Evolutionary conservation across 352 stramenopile species (phyloP).

Genomic region (Pythium rhizo-oryzae): DNA sequence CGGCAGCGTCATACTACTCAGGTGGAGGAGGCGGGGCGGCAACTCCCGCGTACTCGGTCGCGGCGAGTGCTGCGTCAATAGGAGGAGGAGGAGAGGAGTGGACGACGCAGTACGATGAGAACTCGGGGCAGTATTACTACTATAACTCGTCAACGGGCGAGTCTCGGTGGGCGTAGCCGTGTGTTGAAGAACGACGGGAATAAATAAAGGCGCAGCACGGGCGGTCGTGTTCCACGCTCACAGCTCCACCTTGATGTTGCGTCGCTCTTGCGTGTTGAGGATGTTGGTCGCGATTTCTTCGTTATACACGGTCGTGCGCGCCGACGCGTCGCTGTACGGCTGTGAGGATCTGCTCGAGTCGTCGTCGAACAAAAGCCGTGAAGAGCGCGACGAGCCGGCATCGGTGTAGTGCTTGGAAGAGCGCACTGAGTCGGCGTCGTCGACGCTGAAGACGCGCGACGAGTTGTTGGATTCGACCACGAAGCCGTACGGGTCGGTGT

Average conservation of each 20-base stretch:
- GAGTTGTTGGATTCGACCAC: conserved; percentile 21
- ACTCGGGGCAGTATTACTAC: conserved; percentile 68
- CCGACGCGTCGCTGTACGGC: conserved; percentile 2
- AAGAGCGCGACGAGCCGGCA: conserved; percentile 3
- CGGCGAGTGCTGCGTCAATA: conserved; percentile 11
- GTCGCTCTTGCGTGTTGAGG: conserved; percentile 22
- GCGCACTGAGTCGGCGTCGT: conserved; percentile 17
- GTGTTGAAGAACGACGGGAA: neutral
- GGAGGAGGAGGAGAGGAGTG: conserved; percentile 34
- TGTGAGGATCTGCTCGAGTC: conserved; percentile 5
- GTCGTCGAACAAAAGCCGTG: neutral
- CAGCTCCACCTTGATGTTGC: conserved; percentile 29
- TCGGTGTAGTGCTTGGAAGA: no score
- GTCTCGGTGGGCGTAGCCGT: conserved; percentile 47
- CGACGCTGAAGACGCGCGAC: neutral
- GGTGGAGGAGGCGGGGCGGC: neutral
- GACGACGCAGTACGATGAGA: conserved; percentile 64
- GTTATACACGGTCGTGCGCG: conserved; percentile 6
- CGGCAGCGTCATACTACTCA: conserved; percentile 16
- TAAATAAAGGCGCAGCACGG: conserved; percentile 11
- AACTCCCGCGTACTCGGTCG: conserved; percentile 3
- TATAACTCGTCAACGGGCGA: conserved; percentile 77
- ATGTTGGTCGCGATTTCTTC: conserved; percentile 16
- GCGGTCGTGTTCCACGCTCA: neutral
- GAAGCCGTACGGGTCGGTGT: conserved; percentile 14